These are phyloP conservation scores for Leptomonas seymouri DNA, from an alignment of 208 protist genomes.

Conservation along the genomic window DNA sequence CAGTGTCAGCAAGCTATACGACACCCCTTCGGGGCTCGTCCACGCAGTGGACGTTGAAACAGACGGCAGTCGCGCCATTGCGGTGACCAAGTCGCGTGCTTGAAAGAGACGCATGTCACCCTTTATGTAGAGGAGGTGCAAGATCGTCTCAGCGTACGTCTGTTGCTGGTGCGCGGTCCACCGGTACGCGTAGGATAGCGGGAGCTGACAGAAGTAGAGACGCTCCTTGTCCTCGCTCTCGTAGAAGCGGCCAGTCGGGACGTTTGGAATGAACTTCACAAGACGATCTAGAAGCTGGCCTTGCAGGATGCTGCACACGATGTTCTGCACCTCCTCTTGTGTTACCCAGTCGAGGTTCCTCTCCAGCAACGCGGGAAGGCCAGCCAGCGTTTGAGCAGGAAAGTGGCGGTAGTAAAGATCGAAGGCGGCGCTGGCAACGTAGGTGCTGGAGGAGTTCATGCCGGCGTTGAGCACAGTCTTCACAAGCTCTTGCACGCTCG, in stretches of 20 bases:
- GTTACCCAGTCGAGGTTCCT: slow-evolving; percentile 19
- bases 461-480: not conserved
- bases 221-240: not conserved
- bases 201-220: slow-evolving; percentile 1
- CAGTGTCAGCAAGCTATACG: slow-evolving; percentile 16
- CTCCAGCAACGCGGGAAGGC: slow-evolving; percentile 3
- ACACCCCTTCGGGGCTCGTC: slow-evolving; percentile 8
- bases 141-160: slow-evolving; percentile 25
- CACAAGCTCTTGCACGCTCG: not conserved
- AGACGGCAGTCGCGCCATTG: slow-evolving; percentile 25
- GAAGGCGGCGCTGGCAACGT: not conserved
- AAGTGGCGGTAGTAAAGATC: slow-evolving; percentile 1
- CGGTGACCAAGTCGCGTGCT: not conserved
- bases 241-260: slow-evolving; percentile 20
- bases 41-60: slow-evolving; percentile 14
- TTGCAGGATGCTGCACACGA: slow-evolving; percentile 20
- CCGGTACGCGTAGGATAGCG: slow-evolving; percentile 12
- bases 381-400: not conserved
- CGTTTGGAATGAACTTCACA: not conserved
- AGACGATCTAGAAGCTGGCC: slow-evolving; percentile 15
- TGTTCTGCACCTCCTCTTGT: not conserved
- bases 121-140: slow-evolving; percentile 5
- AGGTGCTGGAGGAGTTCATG: not conserved
- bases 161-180: slow-evolving; percentile 36
- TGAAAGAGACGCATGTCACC: not conserved